These are phyloP conservation scores for Backusella westeae DNA, from an alignment of 192 early-diverging fungal species.

Conservation along the genomic window DNA sequence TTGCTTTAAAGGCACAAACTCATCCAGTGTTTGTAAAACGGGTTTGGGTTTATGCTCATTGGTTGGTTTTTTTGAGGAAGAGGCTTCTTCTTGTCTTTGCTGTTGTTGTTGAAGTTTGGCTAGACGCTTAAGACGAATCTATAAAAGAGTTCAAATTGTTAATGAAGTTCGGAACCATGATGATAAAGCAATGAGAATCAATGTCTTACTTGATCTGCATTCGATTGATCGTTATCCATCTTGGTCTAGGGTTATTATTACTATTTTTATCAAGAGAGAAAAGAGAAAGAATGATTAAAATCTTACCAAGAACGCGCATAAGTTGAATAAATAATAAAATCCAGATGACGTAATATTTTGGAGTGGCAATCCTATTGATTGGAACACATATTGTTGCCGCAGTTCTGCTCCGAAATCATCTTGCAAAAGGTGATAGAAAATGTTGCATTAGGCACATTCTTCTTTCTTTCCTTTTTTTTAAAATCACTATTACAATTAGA, in stretches of 20 bases:
- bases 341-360: neutral
- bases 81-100: neutral
- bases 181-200: neutral
- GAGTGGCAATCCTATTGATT: no score
- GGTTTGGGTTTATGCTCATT: neutral
- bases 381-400: no score
- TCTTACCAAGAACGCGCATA: neutral
- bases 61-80: neutral
- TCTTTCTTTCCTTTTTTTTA: no score
- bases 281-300: neutral
- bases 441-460: no score
- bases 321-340: neutral
- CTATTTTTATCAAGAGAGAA: neutral
- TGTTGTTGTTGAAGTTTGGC: conserved; percentile 52
- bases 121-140: conserved; percentile 65
- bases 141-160: conserved; percentile 2
- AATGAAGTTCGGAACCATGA: neutral
- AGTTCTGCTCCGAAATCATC: no score
- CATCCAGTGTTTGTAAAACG: conserved; percentile 5
- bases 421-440: no score
- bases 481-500: no score
- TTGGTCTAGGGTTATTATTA: neutral
- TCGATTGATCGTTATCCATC: neutral
- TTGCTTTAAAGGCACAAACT: conserved; percentile 2
- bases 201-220: neutral